phyloP scores from a whole-genome alignment of 192 early-diverging fungal genomes.

The Backusella liffmaniae region DNA sequence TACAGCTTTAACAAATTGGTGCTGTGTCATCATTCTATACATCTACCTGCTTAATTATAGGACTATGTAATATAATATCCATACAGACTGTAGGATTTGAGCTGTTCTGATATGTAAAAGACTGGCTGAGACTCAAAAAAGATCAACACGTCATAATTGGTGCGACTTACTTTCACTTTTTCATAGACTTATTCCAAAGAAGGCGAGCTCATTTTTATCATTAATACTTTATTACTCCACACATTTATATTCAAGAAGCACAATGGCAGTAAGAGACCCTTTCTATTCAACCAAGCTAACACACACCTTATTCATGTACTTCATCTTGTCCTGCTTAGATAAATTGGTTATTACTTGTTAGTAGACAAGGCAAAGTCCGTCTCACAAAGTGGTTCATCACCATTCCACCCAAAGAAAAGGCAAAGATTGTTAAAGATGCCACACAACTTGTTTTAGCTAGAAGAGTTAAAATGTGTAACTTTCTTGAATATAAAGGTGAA shows the following conservation, averaged over 20 bases:
- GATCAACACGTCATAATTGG: conserved; percentile 2
- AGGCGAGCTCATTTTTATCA: neutral
- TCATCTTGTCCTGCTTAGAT: conserved; percentile 42
- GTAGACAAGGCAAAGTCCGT: conserved; percentile 80
- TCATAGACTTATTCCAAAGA: neutral
- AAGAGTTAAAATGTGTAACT: conserved; percentile 96
- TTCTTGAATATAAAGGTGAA: conserved; percentile 91
- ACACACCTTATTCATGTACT: neutral
- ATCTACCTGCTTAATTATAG: no score
- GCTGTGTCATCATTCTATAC: no score
- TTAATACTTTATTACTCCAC: neutral
- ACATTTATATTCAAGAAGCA: neutral
- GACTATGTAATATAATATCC: no score
- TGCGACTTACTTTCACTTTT: neutral
- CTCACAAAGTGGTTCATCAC: conserved; percentile 83
- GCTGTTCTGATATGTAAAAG: no score
- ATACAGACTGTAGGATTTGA: no score
- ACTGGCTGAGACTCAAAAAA: conserved; percentile 3
- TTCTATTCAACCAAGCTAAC: neutral
- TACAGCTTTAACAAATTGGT: no score
- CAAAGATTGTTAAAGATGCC: conserved; percentile 93
- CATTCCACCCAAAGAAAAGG: conserved; percentile 84
- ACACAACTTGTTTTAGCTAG: conserved; percentile 85
- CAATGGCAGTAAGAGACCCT: neutral
- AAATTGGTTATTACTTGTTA: conserved; percentile 77